Base-by-base conservation (phyloP, 179 eudicot species). In the Beta lomatogona region DNA sequence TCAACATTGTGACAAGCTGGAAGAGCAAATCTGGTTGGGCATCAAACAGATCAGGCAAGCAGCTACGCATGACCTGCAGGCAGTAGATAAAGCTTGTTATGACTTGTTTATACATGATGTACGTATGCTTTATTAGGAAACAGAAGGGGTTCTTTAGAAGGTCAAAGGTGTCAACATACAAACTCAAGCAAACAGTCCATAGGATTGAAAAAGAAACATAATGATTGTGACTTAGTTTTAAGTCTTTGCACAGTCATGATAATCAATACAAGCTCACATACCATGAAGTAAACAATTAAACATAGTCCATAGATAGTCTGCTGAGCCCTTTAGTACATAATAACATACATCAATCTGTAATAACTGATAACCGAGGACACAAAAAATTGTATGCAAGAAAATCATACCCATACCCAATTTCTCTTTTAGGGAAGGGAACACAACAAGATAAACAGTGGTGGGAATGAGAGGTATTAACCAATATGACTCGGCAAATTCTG, bases 1-100 rank as follows among this genome's bases (percentile, higher is more conserved):
- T 96, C 83, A 96, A 86, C 99, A 96, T 96, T 9, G 99, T 96
- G 75, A 96, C 99, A 67, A 96, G 94, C 91, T 96, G 99, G 86
- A 96, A 96, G 48, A 96, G 93, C 77, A 96, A 84, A 90, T 96
- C 99, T 54, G 98, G 99, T 52, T 96, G 99, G 11, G 93, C 92
- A 75, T 96, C 99, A 84, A 96, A 96, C 78, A 96, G 91, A 93
- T 96, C 99, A 55, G 99, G 99, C 83, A 96, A 93, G 83, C 90
- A 89, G 83, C 87, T 90, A 72, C 93, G 89, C 99, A 96, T 96
- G 54, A 96, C 97, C 99, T 96, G 84, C 84, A 82, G 52, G 60
- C 75, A 80, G 50, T 57, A 53, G 58, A 69, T 22, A 69, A 63
- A 18, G 36, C 77, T 73, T 50, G 80, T 57, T 48, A 77, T 61